These are phyloP conservation scores for Iris macrosiphon DNA, from an alignment of 106 monocot species.

Conservation along the genomic window DNA sequence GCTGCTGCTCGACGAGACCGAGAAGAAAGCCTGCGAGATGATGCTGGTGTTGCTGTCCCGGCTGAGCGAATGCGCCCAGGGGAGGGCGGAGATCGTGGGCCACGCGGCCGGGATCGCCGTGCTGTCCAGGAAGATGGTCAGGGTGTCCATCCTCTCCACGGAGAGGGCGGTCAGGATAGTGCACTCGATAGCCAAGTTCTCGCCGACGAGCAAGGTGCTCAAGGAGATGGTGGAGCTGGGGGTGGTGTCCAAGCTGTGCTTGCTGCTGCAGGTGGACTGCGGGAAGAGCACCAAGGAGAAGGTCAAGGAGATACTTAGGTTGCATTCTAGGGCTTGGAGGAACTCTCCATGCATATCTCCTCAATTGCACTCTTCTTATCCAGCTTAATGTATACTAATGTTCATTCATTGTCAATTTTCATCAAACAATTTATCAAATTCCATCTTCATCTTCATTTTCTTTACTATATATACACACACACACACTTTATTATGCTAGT, in stretches of 20 bases:
- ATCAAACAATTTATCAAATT: too few species aligned
- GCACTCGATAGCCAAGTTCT: slow-evolving; percentile 22
- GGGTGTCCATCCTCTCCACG: slow-evolving; percentile 44
- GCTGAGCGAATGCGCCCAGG: slow-evolving; percentile 63
- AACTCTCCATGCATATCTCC: slow-evolving; percentile 45
- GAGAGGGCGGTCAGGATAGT: slow-evolving; percentile 55
- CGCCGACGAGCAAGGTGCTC: slow-evolving; percentile 25
- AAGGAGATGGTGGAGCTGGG: slow-evolving; percentile 63
- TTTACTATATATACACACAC: too few species aligned
- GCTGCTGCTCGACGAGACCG: slow-evolving; percentile 10
- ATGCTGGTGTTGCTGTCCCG: slow-evolving; percentile 23
- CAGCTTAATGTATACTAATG: not conserved
- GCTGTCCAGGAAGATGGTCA: slow-evolving; percentile 49
- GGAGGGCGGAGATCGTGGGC: slow-evolving; percentile 42
- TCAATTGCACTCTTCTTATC: slow-evolving; percentile 23
- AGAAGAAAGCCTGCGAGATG: slow-evolving; percentile 20
- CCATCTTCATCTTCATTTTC: too few species aligned
- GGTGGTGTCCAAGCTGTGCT: slow-evolving; percentile 41
- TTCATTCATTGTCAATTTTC: too few species aligned
- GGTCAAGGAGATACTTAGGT: slow-evolving; percentile 47
- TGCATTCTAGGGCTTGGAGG: slow-evolving; percentile 62
- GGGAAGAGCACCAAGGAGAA: slow-evolving; percentile 41
- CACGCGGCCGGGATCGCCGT: slow-evolving; percentile 61
- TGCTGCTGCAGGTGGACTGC: slow-evolving; percentile 30
- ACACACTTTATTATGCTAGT: too few species aligned